Conservation (phyloP, 2,329 filamentous ascomycete species). For the Pestalotiopsis sp. region DNA sequence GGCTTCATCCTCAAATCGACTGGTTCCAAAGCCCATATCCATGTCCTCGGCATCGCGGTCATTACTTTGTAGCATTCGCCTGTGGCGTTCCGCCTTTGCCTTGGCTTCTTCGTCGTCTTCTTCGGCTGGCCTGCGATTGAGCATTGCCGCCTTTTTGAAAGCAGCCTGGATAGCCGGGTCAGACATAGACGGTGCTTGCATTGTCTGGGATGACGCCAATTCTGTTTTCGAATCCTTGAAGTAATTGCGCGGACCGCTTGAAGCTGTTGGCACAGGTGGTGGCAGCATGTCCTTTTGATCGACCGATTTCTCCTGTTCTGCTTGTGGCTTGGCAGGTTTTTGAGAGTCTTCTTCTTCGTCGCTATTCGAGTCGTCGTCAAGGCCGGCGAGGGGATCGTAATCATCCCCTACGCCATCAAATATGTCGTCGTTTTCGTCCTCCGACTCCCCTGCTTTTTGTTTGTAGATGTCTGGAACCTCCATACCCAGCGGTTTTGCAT, state of each 20-base stretch:
- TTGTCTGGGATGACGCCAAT: slow-evolving; percentile 55
- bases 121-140: slow-evolving; percentile 47
- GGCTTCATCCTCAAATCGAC: slow-evolving; percentile 84
- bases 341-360: slow-evolving; percentile 31
- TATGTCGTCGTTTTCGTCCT: slow-evolving; percentile 63
- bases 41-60: slow-evolving; percentile 87
- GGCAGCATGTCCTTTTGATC: slow-evolving; percentile 44
- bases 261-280: slow-evolving; percentile 41
- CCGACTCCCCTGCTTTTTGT: slow-evolving; percentile 48
- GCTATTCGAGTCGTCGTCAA: slow-evolving; percentile 48
- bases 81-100: slow-evolving; percentile 69
- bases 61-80: slow-evolving; percentile 72
- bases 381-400: slow-evolving; percentile 67
- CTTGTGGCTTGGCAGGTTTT: slow-evolving; percentile 21
- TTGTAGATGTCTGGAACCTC: slow-evolving; percentile 65
- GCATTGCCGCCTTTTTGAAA: slow-evolving; percentile 78
- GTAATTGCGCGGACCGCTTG: slow-evolving; percentile 56
- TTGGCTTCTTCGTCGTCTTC: slow-evolving; percentile 47
- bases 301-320: slow-evolving; percentile 24
- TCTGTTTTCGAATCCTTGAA: slow-evolving; percentile 62
- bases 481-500: slow-evolving; percentile 64
- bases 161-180: slow-evolving; percentile 83
- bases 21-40: slow-evolving; percentile 92
- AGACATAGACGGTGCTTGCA: slow-evolving; percentile 58
- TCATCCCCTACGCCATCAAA: slow-evolving; percentile 69